Percentiles rank a stretch among this genome's conserved stretches.
Conservation (phyloP, 225 moss, liverwort and hornwort genomes). For the Takakia lepidozioides region DNA sequence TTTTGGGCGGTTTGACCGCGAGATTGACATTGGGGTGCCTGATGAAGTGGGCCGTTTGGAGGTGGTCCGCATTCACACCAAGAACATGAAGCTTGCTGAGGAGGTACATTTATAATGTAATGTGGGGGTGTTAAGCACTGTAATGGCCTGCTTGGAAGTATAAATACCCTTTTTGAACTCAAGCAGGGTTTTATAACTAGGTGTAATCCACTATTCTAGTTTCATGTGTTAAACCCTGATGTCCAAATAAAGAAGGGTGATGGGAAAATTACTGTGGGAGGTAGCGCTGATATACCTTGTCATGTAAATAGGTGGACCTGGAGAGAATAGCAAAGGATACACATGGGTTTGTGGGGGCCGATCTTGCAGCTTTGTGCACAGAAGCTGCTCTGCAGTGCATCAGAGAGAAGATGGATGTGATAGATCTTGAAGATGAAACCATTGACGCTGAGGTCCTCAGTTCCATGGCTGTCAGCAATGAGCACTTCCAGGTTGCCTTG, state of each 20-base stretch:
- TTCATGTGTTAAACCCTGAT: neutral
- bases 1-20: constrained; percentile 44
- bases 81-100: constrained; percentile 26
- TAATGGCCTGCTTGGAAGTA: no score
- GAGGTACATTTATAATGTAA: neutral
- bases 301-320: constrained; percentile 28
- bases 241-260: no score
- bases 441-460: constrained; percentile 47
- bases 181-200: no score
- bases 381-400: constrained; percentile 50
- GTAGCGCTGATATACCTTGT: neutral
- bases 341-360: constrained; percentile 48
- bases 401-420: constrained; percentile 54
- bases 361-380: constrained; percentile 42
- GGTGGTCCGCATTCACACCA: constrained; percentile 41
- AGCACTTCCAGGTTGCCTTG: constrained; percentile 44
- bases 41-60: constrained; percentile 42
- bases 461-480: constrained; percentile 49
- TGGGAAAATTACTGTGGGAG: no score
- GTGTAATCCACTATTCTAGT: neutral
- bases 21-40: constrained; percentile 45
- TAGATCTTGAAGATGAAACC: constrained; percentile 46
- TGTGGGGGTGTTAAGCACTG: no score
- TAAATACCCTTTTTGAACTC: no score
- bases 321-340: constrained; percentile 45